Base-by-base conservation (phyloP, 2,329 filamentous ascomycete genomes). In the Fusarium staphyleae region DNA sequence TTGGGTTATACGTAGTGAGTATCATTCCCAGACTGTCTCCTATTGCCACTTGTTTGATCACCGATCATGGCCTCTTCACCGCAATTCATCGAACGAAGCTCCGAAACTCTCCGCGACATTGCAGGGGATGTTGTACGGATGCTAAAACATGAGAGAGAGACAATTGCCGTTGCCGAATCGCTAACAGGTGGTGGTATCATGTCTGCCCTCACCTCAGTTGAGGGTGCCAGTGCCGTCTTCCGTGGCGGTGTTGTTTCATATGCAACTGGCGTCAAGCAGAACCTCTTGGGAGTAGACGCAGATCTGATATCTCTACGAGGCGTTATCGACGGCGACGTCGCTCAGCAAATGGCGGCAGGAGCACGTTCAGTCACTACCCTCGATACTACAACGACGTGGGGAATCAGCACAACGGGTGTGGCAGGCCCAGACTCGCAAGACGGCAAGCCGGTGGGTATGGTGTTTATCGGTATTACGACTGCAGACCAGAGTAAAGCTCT, bases 171-270 rank as follows among this genome's bases (percentile, higher is more conserved):
- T 0, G 71, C 69, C 9, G 71, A 73, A 37, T 72, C 71, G 1
- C 58, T 73, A 4, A 73, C 70, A 0, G 70, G 65, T 1, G 71
- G 71, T 2, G 58, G 60, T 13, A 49, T 73, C 45, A 72, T 72
- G 70, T 58, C 66, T 3, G 57, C 70, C 0, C 51, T 73, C 1
- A 70, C 70, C 1, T 69, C 68, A 0, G 66, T 71, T 4, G 60
- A 63, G 9, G 70, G 70, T 2, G 66, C 69, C 12, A 69, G 68
- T 48, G 57, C 67, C 16, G 70, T 57, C 14, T 71, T 72, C 46
- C 70, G 70, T 37, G 70, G 70, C 32, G 70, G 71, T 2, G 62
- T 73, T 12, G 70, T 73, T 33, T 68, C 71, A 2, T 73, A 72
- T 40, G 67, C 67, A 0, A 71, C 69, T 0, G 53, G 50, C 2